A percentile compares a stretch with the other conserved stretches of the same genome.
These are phyloP conservation scores for Metschnikowia henanensis DNA, from an alignment of 805 yeast genomes.

Conservation along the genomic window DNA sequence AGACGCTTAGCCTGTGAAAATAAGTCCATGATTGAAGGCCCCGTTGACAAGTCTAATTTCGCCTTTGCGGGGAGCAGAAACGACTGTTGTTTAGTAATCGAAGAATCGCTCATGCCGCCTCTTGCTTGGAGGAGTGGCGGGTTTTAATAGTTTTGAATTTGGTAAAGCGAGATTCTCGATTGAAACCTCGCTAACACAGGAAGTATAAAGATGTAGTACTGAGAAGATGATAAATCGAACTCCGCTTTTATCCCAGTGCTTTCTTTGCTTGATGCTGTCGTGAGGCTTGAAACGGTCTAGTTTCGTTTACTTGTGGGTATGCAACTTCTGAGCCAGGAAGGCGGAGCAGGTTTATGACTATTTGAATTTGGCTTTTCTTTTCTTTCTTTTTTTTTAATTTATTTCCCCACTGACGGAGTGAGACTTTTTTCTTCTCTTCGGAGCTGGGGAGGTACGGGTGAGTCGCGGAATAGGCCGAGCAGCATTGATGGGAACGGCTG, in stretches of 20 bases:
- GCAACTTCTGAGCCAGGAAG: neutral
- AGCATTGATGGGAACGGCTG: too few species aligned
- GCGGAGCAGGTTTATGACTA: neutral
- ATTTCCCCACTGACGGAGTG: neutral
- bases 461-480: neutral
- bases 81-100: neutral
- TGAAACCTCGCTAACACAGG: too few species aligned
- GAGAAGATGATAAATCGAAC: too few species aligned
- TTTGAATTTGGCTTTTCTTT: neutral
- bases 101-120: neutral
- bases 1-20: conserved; percentile 42
- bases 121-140: neutral
- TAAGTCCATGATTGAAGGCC: conserved; percentile 42
- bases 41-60: conserved; percentile 14
- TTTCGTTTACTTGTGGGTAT: too few species aligned
- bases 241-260: too few species aligned
- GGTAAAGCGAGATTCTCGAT: too few species aligned
- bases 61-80: conserved; percentile 6
- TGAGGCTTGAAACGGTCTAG: too few species aligned
- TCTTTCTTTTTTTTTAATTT: neutral
- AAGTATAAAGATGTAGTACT: too few species aligned
- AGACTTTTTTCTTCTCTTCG: neutral
- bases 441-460: conserved; percentile 2
- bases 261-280: too few species aligned
- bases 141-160: too few species aligned